phyloP scores from a whole-genome alignment of 2,329 filamentous ascomycete species.

The Phaeosphaeriaceae sp. region DNA sequence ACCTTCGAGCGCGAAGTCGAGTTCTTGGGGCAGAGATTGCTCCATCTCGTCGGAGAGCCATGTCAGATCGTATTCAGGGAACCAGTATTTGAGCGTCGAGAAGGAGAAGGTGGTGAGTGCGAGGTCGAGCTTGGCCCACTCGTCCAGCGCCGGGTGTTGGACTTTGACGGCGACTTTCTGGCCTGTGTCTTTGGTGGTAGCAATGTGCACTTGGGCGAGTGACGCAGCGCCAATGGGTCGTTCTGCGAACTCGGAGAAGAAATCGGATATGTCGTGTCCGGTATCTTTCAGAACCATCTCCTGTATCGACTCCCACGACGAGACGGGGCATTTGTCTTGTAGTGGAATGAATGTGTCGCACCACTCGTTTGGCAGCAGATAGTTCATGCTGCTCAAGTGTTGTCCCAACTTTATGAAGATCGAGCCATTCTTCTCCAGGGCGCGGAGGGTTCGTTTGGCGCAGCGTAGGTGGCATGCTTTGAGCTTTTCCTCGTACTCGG shows the following conservation, averaged over 20 bases:
- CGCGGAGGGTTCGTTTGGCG: constrained; percentile 83
- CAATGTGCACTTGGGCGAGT: constrained; percentile 91
- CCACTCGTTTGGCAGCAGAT: constrained; percentile 90
- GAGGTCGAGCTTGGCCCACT: constrained; percentile 90
- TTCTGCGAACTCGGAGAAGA: constrained; percentile 84
- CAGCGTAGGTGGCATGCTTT: constrained; percentile 91
- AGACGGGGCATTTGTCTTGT: constrained; percentile 94
- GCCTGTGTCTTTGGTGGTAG: constrained; percentile 80
- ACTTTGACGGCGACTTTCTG: constrained; percentile 95
- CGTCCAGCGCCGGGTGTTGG: constrained; percentile 87
- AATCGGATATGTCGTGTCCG: constrained; percentile 76
- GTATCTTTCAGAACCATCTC: constrained; percentile 88
- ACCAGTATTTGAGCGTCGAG: constrained; percentile 86
- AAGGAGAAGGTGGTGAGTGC: constrained; percentile 89
- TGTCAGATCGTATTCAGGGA: constrained; percentile 96
- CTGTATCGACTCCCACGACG: constrained; percentile 84
- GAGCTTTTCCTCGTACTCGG: constrained; percentile 72
- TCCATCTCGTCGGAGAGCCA: constrained; percentile 97
- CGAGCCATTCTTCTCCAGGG: constrained; percentile 93
- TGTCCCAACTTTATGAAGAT: constrained; percentile 99
- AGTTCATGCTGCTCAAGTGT: constrained; percentile 95
- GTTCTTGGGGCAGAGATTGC: constrained; percentile 84
- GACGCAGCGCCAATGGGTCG: constrained; percentile 91
- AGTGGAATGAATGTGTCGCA: constrained; percentile 94
- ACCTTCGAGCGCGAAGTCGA: constrained; percentile 88